These are phyloP conservation scores for Russula sp. DNA, from an alignment of 768 basidiomycete species.

Conservation along the genomic window DNA sequence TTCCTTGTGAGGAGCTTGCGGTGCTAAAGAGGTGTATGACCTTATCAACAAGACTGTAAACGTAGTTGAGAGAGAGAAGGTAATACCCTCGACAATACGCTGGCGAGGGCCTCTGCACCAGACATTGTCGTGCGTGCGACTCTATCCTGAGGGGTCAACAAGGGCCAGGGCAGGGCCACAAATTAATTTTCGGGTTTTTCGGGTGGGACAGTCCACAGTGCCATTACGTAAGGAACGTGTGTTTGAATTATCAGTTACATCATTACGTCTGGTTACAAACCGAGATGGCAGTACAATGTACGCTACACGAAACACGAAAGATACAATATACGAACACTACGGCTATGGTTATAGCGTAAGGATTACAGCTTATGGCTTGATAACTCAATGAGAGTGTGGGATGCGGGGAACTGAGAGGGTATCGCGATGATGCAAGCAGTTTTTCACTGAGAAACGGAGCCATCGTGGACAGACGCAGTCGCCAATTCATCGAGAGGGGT, in stretches of 20 bases:
- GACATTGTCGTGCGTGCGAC: not conserved
- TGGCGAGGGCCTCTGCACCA: not conserved
- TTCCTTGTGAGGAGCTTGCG: slow-evolving; percentile 20
- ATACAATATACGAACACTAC: not conserved
- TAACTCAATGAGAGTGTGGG: not conserved
- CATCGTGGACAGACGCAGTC: slow-evolving; percentile 1
- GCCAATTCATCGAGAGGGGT: not conserved
- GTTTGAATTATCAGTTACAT: not conserved
- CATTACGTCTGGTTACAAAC: slow-evolving; percentile 12
- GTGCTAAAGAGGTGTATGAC: not conserved
- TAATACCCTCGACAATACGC: not conserved
- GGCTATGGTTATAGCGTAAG: not conserved
- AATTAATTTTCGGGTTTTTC: not conserved
- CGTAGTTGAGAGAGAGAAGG: not conserved
- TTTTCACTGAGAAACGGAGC: slow-evolving; percentile 6
- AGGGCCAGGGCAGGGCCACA: too few relatives aligned
- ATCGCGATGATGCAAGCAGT: not conserved
- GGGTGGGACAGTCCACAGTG: too few relatives aligned
- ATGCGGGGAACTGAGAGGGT: slow-evolving; percentile 1
- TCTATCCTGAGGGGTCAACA: not conserved
- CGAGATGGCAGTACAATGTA: slow-evolving; percentile 14
- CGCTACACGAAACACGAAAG: slow-evolving; percentile 6
- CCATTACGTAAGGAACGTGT: slow-evolving; percentile 1
- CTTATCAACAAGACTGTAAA: not conserved
- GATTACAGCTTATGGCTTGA: not conserved